Conservation (phyloP, 2,329 filamentous ascomycete species). For the Aspergillus hiratsukae region DNA sequence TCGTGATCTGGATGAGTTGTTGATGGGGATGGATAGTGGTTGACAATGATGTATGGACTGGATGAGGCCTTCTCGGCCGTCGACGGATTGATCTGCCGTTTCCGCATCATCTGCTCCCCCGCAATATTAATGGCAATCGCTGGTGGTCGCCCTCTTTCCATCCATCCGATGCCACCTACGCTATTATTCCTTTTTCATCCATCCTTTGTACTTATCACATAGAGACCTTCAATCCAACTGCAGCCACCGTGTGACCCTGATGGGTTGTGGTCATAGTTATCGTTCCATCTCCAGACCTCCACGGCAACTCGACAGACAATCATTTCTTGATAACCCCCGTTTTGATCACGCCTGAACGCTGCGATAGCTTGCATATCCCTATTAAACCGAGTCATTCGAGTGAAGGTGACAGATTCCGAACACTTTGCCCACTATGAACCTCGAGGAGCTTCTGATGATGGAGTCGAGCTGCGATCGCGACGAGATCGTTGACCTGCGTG, state of each 20-base stretch:
- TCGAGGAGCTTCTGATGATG: conserved; percentile 30
- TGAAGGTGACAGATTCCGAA: neutral
- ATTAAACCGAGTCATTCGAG: conserved; percentile 1
- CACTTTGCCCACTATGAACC: conserved; percentile 23
- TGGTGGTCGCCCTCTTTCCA: neutral
- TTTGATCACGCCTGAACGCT: conserved; percentile 1
- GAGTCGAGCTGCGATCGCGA: conserved; percentile 25
- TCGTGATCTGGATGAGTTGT: neutral
- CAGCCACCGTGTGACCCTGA: conserved; percentile 18
- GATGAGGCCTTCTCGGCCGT: neutral
- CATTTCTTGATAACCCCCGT: conserved; percentile 8
- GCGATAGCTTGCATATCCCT: neutral
- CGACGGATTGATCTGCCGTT: conserved; percentile 11
- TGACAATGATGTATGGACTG: conserved; percentile 1
- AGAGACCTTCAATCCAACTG: conserved; percentile 4
- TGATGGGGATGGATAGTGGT: conserved; percentile 2
- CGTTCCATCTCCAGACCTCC: conserved; percentile 18
- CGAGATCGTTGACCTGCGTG: conserved; percentile 49
- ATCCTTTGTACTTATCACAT: conserved; percentile 1
- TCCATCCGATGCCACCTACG: neutral
- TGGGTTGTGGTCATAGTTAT: conserved; percentile 17
- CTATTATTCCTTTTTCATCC: neutral
- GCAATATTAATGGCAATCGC: conserved; percentile 1
- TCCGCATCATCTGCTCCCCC: conserved; percentile 7
- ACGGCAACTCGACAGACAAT: conserved; percentile 14